Evolutionary conservation across 148 eudicot species (phyloP), one percentile per base, ranked within the genome.

Genomic region (Chenopodium album): DNA sequence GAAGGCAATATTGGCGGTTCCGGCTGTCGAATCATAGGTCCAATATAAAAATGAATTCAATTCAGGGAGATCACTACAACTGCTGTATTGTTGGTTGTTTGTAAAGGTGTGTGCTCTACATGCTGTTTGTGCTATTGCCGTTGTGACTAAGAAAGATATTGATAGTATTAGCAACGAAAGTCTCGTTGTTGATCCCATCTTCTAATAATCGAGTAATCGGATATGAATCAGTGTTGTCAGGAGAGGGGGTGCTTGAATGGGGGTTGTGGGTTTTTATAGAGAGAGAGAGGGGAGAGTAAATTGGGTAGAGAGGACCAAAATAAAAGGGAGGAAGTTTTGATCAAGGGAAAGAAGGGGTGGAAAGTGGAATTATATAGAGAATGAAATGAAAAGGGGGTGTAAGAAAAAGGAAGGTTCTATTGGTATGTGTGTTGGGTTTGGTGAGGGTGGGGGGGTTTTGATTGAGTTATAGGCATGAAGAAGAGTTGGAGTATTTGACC

Each of bases 1-100:
- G 81, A 86, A 96, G 4, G 99, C 99, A 13, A 96, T 78, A 5
- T 89, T 88, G 13, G 88, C 94, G 0, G 95, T 89, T 17, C 78
- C 75, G 32, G 91, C 74, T 9, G 84, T 0, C 1, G 74, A 54
- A 71, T 92, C 81, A 83, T 95, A 94, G 67, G 75, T 93, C 94
- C 94, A 95, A 81, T 93, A 87, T 1, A 95, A 89, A 83, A 20
- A 87, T 0, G 94, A 82, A 76, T 69, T 81, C 23, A 91, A 87
- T 12, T 68, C 82, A 0, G 96, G 92, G 13, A 95, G 91, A 54
- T 71, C 71, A 2, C 6, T 84, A 78, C 98, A 95, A 4, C 85
- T 32, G 32, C 79, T 4, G 77, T 34, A 95, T 7, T 32, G 0
- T 11, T 29, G 78, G 85, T 90, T 92, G 85, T 56, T 91, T 10